phyloP scores from a whole-genome alignment of 345 rosid species.

The Acer negundo region DNA sequence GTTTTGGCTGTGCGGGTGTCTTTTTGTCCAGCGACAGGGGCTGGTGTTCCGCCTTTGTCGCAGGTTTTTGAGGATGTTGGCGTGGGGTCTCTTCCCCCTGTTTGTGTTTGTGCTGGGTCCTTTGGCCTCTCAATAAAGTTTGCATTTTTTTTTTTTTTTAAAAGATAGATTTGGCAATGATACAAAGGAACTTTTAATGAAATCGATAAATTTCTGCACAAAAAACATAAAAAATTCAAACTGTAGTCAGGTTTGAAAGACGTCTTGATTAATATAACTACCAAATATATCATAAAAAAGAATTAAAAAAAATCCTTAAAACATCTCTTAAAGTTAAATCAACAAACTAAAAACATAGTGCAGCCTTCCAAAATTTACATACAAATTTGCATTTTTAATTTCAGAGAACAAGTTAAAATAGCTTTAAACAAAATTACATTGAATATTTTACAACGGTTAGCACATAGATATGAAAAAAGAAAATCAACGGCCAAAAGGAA shows the following conservation, averaged over 20 bases:
- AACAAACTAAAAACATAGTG: not conserved
- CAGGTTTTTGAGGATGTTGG: too few relatives aligned
- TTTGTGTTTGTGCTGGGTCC: too few relatives aligned
- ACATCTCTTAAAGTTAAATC: not conserved
- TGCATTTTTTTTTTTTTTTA: too few relatives aligned
- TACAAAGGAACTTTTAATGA: constrained; percentile 63
- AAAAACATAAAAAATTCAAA: constrained; percentile 7
- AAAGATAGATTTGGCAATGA: constrained; percentile 38
- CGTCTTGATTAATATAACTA: not conserved
- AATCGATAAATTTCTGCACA: constrained; percentile 78
- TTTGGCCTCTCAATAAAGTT: too few relatives aligned
- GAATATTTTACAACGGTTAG: not conserved
- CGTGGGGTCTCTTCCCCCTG: too few relatives aligned
- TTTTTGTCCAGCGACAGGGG: too few relatives aligned
- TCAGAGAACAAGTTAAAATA: not conserved
- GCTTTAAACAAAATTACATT: not conserved
- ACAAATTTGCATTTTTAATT: not conserved
- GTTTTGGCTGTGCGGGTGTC: too few relatives aligned
- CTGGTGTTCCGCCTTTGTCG: too few relatives aligned
- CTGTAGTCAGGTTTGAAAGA: not conserved
- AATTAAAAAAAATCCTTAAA: not conserved
- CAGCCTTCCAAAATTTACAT: not conserved
- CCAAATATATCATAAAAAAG: constrained; percentile 12
- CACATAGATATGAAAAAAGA: constrained; percentile 5
- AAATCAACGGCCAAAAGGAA: not conserved